phyloP scores from a whole-genome alignment of 179 eudicot genomes.

The Drosera spatulata region DNA sequence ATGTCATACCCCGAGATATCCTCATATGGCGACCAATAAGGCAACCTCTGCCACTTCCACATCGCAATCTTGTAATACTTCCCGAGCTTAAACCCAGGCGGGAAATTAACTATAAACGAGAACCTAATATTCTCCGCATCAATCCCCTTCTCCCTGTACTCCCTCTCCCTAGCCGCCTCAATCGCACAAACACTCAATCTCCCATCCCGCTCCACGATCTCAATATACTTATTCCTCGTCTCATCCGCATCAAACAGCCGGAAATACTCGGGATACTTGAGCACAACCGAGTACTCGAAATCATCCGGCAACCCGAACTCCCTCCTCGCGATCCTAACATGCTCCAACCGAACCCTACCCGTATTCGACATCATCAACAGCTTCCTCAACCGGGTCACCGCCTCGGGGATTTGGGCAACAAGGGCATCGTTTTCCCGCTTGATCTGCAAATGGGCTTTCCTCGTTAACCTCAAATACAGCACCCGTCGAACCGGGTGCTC shows the following conservation, averaged over 20 bases:
- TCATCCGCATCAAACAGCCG: conserved; percentile 40
- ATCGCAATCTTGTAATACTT: conserved; percentile 35
- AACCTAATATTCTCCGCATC: conserved; percentile 20
- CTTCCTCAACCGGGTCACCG: conserved; percentile 28
- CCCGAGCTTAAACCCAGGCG: conserved; percentile 28
- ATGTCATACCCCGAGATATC: conserved; percentile 32
- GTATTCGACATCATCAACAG: conserved; percentile 32
- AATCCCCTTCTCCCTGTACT: conserved; percentile 28
- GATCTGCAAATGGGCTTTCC: conserved; percentile 31
- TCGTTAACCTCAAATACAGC: conserved; percentile 31
- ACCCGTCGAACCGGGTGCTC: conserved; percentile 48
- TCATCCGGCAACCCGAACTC: conserved; percentile 43
- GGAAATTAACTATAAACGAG: conserved; percentile 24
- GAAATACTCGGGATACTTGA: conserved; percentile 32
- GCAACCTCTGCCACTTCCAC: conserved; percentile 44
- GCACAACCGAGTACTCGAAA: conserved; percentile 34
- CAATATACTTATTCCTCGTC: conserved; percentile 33
- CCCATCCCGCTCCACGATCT: conserved; percentile 28
- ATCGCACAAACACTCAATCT: conserved; percentile 26
- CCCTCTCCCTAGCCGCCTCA: conserved; percentile 27
- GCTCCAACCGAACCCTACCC: conserved; percentile 29
- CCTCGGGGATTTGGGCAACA: conserved; percentile 23
- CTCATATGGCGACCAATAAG: conserved; percentile 40
- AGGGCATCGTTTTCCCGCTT: conserved; percentile 29
- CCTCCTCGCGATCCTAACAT: conserved; percentile 35